Evolutionary conservation across 441 rosid genomes (phyloP).

Genomic region (Codiaeum variegatum): DNA sequence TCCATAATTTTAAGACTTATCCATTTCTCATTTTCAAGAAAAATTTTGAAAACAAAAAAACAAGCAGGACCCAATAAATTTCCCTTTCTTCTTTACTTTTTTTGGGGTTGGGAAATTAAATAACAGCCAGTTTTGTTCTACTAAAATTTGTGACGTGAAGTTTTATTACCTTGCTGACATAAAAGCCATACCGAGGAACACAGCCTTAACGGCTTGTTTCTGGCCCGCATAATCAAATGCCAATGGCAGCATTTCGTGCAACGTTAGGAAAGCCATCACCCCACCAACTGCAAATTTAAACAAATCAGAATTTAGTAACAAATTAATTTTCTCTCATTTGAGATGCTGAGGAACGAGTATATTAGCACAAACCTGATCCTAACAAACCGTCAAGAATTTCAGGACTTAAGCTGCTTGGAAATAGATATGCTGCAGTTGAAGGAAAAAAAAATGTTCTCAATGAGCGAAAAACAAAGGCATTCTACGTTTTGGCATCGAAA

Average conservation of each 20-base stretch:
- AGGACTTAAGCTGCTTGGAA: constrained; percentile 90
- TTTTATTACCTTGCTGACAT: constrained; percentile 92
- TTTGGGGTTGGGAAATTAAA: background rate
- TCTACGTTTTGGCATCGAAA: background rate
- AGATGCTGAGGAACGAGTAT: constrained; percentile 2
- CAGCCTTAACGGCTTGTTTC: constrained; percentile 97
- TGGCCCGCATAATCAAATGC: constrained; percentile 99
- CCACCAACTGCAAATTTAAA: constrained; percentile 75
- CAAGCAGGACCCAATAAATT: background rate
- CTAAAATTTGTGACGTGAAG: background rate
- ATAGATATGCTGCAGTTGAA: constrained; percentile 71
- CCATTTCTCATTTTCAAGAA: background rate
- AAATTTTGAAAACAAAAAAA: background rate
- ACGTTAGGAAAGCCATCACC: constrained; percentile 96
- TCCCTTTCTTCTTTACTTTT: background rate
- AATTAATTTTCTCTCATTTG: constrained; percentile 6
- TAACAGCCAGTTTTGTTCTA: background rate
- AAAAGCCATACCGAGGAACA: constrained; percentile 96
- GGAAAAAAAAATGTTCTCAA: constrained; percentile 13
- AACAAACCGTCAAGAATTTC: constrained; percentile 93
- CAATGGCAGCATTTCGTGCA: constrained; percentile 98
- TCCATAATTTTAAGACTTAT: too few species aligned
- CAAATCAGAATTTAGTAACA: background rate
- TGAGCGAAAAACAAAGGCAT: background rate
- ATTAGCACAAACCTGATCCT: constrained; percentile 61